A percentile compares a stretch with the other conserved stretches of the same genome.
phyloP scores from a whole-genome alignment of 176 grass and related monocot species.

The Phyllostachys edulis region DNA sequence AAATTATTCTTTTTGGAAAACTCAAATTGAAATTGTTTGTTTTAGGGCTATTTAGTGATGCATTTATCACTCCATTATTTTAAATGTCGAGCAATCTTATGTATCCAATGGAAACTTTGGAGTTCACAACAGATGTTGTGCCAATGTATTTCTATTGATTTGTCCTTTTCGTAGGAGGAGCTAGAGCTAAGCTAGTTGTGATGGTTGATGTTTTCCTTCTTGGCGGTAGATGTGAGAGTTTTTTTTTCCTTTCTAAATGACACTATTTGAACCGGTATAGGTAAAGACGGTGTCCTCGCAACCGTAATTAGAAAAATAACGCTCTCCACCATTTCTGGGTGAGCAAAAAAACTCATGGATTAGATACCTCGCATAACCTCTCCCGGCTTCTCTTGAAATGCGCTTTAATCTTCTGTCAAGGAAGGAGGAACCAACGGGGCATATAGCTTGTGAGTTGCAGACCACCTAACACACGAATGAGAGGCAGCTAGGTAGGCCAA shows the following conservation, averaged over 20 bases:
- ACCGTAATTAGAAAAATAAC: too few species aligned
- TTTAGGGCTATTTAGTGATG: too few species aligned
- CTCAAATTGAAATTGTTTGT: not conserved
- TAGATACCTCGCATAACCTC: not conserved
- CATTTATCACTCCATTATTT: too few species aligned
- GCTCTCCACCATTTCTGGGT: too few species aligned
- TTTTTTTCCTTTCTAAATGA: too few species aligned
- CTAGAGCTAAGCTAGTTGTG: not conserved
- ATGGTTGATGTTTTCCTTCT: not conserved
- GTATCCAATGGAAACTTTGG: conserved; percentile 20
- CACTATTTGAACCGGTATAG: too few species aligned
- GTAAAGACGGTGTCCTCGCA: too few species aligned
- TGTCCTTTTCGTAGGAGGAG: not conserved
- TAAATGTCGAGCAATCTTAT: not conserved
- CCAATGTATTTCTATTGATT: not conserved
- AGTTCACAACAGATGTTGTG: not conserved
- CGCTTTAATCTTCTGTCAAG: not conserved
- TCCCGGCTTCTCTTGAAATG: not conserved
- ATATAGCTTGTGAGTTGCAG: conserved; percentile 15
- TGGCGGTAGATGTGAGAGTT: conserved; percentile 35
- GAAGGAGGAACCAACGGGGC: not conserved
- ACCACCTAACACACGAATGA: conserved; percentile 35
- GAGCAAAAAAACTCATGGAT: too few species aligned
- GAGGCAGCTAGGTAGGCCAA: not conserved
- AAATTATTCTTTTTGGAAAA: not conserved